Evolutionary conservation across 768 basidiomycete genomes (phyloP), one percentile per base, ranked within the genome.

Genomic region (Cantharellus anzutake): DNA sequence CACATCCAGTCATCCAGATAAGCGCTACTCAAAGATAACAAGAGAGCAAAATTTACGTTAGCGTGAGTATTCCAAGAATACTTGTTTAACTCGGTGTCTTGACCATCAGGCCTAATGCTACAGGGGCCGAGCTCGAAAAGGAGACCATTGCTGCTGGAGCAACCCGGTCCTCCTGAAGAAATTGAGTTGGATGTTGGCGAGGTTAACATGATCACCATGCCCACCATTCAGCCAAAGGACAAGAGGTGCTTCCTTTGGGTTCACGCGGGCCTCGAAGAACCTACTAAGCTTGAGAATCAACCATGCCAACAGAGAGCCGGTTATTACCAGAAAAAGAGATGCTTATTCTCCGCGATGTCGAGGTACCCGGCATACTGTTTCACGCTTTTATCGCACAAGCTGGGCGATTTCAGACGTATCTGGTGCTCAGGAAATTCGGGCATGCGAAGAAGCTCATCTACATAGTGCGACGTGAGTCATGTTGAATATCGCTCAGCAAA

Each of bases 111-210:
- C 16, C 77, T 71, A 62, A 97, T 75, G 39, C 71, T 72, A 71
- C 94, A 97, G 0, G 94, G 92, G 0, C 94, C 94, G 29, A 94
- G 81, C 67, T 97, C 92, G 65, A 94, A 89, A 14, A 98, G 74
- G 34, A 96, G 78, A 5, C 93, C 93, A 0, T 87, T 85, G 42
- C 56, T 35, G 42, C 60, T 39, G 20, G 44, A 57, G 56, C 56
- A 57, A 5, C 56, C 56, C 5, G 56, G 56, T 14, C 56, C 56
- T 41, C 56, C 56, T 57, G 40, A 37, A 37, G 38, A 38, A 5
- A 7, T 16, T 14, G 56, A 41, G 39, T 41, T 16, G 37, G 14
- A 7, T 5, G 41, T 11, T 14, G 38, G 56, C 41, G 41, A 7
- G 14, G 38, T 40, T 55, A 55, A 55, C 38, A 50, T 11, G 41